A percentile compares a stretch with the other conserved stretches of the same genome.
Evolutionary conservation across 2,329 filamentous ascomycete genomes (phyloP).

Genomic region (Xylaria sp.): DNA sequence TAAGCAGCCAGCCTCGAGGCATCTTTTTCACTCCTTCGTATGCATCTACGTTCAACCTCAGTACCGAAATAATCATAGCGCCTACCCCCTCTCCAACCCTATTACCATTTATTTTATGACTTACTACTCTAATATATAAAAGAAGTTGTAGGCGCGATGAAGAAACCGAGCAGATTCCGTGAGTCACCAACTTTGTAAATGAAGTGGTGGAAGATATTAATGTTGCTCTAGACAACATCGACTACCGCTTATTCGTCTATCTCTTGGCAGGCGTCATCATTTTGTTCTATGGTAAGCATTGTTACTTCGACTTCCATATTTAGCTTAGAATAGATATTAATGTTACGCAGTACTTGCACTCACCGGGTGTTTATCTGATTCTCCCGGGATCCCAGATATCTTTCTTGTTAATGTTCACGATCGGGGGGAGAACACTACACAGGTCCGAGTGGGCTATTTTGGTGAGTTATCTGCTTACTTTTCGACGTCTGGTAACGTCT

Average conservation of each 20-base stretch:
- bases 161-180: background rate
- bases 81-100: background rate
- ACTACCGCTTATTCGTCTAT: background rate
- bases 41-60: background rate
- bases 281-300: conserved; percentile 6
- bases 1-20: background rate
- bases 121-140: background rate
- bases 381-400: background rate
- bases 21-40: background rate
- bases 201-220: background rate
- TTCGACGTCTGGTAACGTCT: background rate
- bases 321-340: background rate
- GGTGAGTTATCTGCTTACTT: background rate
- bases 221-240: background rate
- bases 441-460: conserved; percentile 1
- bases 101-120: background rate
- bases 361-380: conserved; percentile 3
- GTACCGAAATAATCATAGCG: background rate
- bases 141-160: background rate
- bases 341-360: background rate
- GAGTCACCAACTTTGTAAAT: background rate
- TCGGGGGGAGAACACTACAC: background rate
- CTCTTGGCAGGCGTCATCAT: background rate
- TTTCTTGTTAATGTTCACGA: background rate
- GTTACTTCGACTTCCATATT: background rate